These are phyloP conservation scores for Colletotrichum truncatum DNA, from an alignment of 2,329 filamentous ascomycete species.

Conservation along the genomic window DNA sequence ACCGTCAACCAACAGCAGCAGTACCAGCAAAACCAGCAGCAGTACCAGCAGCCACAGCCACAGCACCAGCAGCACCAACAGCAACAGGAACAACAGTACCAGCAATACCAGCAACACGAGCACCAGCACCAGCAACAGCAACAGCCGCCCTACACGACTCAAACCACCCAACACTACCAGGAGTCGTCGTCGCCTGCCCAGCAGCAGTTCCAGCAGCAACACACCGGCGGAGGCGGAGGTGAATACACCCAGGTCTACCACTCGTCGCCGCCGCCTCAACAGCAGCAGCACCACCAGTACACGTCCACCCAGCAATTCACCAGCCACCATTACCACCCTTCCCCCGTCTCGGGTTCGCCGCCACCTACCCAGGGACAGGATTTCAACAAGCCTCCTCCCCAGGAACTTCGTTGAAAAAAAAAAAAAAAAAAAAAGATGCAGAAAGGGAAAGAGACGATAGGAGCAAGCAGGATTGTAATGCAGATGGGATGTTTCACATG, in stretches of 20 bases:
- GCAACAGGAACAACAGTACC: not conserved
- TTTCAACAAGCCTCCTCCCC: conserved; percentile 2
- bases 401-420: conserved; percentile 20
- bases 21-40: not conserved
- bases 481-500: no score
- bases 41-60: conserved; percentile 6
- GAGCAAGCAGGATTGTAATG: no score
- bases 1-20: conserved; percentile 15
- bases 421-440: no score
- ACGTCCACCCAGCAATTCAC: conserved; percentile 13
- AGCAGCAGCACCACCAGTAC: conserved; percentile 5
- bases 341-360: conserved; percentile 19
- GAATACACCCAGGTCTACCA: no score
- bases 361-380: conserved; percentile 16
- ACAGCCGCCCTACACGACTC: no score
- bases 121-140: not conserved
- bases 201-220: not conserved
- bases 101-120: not conserved
- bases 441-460: no score
- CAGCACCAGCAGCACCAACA: not conserved
- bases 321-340: conserved; percentile 7
- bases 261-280: no score
- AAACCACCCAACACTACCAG: not conserved
- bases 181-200: not conserved
- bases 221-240: not conserved